Conservation (phyloP, 116 monocot genomes). For the Cymodocea nodosa region DNA sequence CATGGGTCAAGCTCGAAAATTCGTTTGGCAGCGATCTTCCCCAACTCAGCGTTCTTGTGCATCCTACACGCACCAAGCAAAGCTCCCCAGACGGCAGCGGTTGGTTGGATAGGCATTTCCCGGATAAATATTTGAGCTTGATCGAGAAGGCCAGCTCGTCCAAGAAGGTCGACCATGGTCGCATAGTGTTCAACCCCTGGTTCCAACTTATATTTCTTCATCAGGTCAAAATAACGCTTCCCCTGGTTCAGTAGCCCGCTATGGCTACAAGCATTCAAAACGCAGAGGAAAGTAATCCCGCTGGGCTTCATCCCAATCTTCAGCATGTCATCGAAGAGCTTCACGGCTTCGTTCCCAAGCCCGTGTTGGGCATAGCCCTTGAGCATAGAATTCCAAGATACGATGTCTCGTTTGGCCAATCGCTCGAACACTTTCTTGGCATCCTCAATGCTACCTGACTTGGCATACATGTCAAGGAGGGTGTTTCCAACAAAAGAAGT, state of each 20-base stretch:
- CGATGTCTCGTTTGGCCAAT: constrained; percentile 14
- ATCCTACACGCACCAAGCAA: constrained; percentile 31
- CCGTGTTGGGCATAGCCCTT: constrained; percentile 26
- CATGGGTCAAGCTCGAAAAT: constrained; percentile 29
- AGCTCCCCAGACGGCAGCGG: constrained; percentile 31
- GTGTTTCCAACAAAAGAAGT: constrained; percentile 27
- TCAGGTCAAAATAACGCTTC: constrained; percentile 13
- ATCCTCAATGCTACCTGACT: constrained; percentile 24
- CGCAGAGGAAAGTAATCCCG: constrained; percentile 19
- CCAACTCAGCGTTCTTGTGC: constrained; percentile 23
- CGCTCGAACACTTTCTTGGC: constrained; percentile 20
- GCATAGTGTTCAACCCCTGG: constrained; percentile 25
- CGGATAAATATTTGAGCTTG: constrained; percentile 21
- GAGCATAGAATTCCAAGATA: constrained; percentile 35
- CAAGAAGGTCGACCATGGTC: constrained; percentile 31
- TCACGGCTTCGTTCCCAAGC: constrained; percentile 14
- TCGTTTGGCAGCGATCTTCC: constrained; percentile 20
- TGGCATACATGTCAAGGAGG: constrained; percentile 34
- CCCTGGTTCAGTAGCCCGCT: constrained; percentile 21
- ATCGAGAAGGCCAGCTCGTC: constrained; percentile 22
- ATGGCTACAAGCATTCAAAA: constrained; percentile 27
- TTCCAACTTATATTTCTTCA: constrained; percentile 17
- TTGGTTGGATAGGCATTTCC: constrained; percentile 21
- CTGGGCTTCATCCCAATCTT: constrained; percentile 8
- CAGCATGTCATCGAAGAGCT: constrained; percentile 12